phyloP scores from a whole-genome alignment of 306 rosid genomes.

The Cucurbita ficifolia region DNA sequence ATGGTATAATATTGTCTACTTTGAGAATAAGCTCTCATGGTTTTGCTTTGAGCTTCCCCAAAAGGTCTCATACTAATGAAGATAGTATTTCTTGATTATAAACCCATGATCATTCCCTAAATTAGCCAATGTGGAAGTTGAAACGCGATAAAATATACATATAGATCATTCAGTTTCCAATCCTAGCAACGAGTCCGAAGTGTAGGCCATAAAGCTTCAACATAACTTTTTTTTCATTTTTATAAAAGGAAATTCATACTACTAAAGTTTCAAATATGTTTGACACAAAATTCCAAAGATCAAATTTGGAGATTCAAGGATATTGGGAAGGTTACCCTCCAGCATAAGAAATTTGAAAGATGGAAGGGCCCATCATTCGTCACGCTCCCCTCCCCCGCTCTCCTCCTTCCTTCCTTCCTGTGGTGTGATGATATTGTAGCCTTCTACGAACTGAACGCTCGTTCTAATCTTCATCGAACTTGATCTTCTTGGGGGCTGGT shows the following conservation, averaged over 20 bases:
- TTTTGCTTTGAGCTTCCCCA: no score
- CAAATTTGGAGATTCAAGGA: background rate
- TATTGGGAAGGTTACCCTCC: background rate
- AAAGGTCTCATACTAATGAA: no score
- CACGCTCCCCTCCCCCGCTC: background rate
- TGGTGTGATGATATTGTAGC: background rate
- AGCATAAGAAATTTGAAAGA: background rate
- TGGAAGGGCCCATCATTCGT: background rate
- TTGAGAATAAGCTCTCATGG: no score
- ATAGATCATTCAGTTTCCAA: background rate
- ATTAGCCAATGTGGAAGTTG: no score
- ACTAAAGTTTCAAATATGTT: background rate
- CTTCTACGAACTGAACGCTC: background rate
- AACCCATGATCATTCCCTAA: no score
- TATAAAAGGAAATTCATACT: background rate
- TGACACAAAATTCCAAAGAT: background rate
- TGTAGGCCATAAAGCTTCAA: background rate
- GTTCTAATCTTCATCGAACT: conserved; percentile 31
- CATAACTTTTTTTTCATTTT: background rate
- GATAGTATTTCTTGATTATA: no score
- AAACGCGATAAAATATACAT: background rate
- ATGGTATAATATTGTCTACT: no score
- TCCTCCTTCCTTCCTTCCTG: background rate
- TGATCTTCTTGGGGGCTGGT: conserved; percentile 77
- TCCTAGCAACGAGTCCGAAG: background rate